phyloP scores from a whole-genome alignment of 306 rosid species.

The Trifolium dubium region DNA sequence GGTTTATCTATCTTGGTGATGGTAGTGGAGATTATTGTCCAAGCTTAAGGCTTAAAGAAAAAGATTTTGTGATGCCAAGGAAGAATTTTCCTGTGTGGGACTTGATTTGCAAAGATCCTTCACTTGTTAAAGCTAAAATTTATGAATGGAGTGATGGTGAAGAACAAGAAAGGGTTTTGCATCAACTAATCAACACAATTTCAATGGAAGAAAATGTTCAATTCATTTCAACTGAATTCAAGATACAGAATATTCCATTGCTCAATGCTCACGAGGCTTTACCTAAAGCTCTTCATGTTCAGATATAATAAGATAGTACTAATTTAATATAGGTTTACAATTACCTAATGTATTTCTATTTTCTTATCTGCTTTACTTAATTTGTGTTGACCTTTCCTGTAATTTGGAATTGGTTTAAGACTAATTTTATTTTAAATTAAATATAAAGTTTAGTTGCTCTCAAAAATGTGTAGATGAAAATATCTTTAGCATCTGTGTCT shows the following conservation, averaged over 20 bases:
- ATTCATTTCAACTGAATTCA: conserved; percentile 55
- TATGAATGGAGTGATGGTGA: conserved; percentile 67
- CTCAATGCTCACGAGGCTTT: conserved; percentile 49
- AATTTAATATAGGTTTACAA: neutral
- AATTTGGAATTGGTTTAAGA: neutral
- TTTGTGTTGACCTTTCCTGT: neutral
- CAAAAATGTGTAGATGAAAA: no score
- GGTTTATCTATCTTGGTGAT: conserved; percentile 66
- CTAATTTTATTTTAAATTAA: neutral
- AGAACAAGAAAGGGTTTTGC: conserved; percentile 47
- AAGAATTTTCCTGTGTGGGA: conserved; percentile 68
- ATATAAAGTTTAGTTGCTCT: neutral
- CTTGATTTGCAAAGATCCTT: conserved; percentile 59
- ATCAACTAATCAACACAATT: conserved; percentile 46
- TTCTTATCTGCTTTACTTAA: neutral
- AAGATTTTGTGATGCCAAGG: conserved; percentile 68
- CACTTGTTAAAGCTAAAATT: conserved; percentile 55
- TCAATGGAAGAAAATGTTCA: conserved; percentile 42
- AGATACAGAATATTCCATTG: conserved; percentile 38
- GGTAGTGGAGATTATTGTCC: conserved; percentile 68
- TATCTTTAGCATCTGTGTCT: no score
- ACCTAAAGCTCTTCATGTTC: conserved; percentile 42
- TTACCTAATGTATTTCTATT: neutral
- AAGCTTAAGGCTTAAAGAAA: conserved; percentile 58
- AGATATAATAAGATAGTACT: conserved; percentile 36